Evolutionary conservation across 768 basidiomycete genomes (phyloP).

Genomic region (Boletus tomentosulus): DNA sequence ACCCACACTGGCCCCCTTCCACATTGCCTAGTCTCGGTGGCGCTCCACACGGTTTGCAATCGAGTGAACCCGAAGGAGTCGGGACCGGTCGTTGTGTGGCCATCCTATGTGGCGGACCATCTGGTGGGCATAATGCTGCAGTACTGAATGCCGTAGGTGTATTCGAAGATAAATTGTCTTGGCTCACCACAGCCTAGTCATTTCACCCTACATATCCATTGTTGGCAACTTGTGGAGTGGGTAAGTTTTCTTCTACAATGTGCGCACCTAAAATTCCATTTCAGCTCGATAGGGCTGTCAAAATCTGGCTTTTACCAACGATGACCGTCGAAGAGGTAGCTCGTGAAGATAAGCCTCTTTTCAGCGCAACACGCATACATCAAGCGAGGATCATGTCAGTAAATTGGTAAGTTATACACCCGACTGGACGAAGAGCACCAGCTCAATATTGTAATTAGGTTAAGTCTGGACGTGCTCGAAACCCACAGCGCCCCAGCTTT

Average conservation of each 20-base stretch:
- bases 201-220: constrained; percentile 64
- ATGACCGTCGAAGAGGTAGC: constrained; percentile 36
- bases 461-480: constrained; percentile 50
- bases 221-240: constrained; percentile 75
- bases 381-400: constrained; percentile 61
- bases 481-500: constrained; percentile 52
- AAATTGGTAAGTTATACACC: constrained; percentile 43
- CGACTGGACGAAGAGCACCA: background rate
- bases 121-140: constrained; percentile 70
- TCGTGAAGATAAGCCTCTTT: constrained; percentile 74
- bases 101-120: constrained; percentile 64
- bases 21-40: constrained; percentile 52
- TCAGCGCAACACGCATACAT: constrained; percentile 64
- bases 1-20: constrained; percentile 58
- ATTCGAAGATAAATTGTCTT: background rate
- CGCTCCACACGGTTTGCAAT: constrained; percentile 64
- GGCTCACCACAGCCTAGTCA: constrained; percentile 38
- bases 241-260: constrained; percentile 18
- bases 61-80: constrained; percentile 55
- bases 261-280: background rate
- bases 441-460: constrained; percentile 36
- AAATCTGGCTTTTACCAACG: constrained; percentile 65
- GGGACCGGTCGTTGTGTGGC: constrained; percentile 57
- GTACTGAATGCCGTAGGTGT: constrained; percentile 58
- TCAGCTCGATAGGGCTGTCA: constrained; percentile 69